These are phyloP conservation scores for Aphelidium insulamus DNA, from an alignment of 371 early-diverging fungal species.

Conservation along the genomic window DNA sequence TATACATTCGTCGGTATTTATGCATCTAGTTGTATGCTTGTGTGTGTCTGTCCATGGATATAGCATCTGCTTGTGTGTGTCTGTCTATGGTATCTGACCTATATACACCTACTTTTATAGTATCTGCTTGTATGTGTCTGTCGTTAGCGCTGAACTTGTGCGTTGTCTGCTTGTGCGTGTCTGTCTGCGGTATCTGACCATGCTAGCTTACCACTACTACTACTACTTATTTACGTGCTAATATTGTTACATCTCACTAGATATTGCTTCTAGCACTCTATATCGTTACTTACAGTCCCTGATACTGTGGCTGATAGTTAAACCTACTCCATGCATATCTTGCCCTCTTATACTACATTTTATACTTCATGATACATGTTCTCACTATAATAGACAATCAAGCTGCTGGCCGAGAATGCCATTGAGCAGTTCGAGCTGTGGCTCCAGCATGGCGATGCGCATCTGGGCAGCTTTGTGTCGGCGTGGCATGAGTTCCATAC, in stretches of 20 bases:
- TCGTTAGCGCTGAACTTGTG: conserved; percentile 2
- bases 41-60: conserved; percentile 1
- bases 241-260: no score
- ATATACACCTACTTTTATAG: no score
- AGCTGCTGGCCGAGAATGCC: conserved; percentile 18
- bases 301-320: not conserved
- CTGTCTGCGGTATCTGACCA: not conserved
- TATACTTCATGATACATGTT: conserved; percentile 1
- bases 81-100: not conserved
- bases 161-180: conserved; percentile 2
- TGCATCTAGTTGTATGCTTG: not conserved
- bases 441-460: conserved; percentile 11
- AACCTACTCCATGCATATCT: not conserved
- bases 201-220: no score
- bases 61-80: conserved; percentile 2
- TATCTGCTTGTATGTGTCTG: not conserved
- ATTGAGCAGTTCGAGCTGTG: conserved; percentile 28
- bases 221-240: no score
- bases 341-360: conserved; percentile 1
- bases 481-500: conserved; percentile 29
- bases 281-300: not conserved
- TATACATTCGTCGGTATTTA: no score
- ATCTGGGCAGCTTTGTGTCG: conserved; percentile 12
- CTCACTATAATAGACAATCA: conserved; percentile 5
- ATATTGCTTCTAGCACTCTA: no score